Evolutionary conservation across 2,329 filamentous ascomycete genomes (phyloP), one percentile per base, ranked within the genome.

Genomic region (Verticillium klebahnii): DNA sequence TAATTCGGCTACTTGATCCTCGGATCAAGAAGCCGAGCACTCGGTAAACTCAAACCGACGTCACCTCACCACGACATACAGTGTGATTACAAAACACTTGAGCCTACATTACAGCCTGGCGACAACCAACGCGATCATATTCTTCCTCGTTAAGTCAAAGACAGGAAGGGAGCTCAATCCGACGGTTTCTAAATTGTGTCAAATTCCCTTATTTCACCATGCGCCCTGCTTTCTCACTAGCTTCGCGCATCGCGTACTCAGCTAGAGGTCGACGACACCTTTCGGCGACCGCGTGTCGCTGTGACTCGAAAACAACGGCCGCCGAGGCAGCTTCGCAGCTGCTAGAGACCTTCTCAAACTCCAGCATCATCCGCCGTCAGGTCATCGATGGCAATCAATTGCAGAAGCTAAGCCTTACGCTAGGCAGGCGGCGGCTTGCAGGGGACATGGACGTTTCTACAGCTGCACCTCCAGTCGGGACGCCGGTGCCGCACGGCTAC

Each of bases 371-470:
- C 4, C 71, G 72, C 3, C 71, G 66, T 5, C 86, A 89, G 67
- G 61, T 79, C 3, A 74, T 89, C 7, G 87, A 89, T 69, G 79
- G 76, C 14, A 89, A 88, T 65, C 87, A 89, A 69, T 74, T 89
- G 0, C 85, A 87, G 62, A 85, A 85, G 55, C 78, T 90, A 11
- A 79, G 80, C 2, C 73, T 88, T 7, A 87, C 86, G 0, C 80
- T 90, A 5, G 77, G 79, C 25, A 82, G 85, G 1, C 74, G 75
- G 1, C 66, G 70, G 5, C 71, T 86, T 6, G 71, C 73, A 0
- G 75, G 73, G 1, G 67, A 74, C 5, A 23, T 52, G 3, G 72
- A 79, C 55, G 67, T 82, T 4, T 75, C 77, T 7, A 69, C 73
- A 36, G 60, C 70, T 0, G 61, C 78, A 0, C 78, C 81, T 0